Evolutionary conservation across 345 rosid genomes (phyloP).

Genomic region (Barbarea vulgaris): DNA sequence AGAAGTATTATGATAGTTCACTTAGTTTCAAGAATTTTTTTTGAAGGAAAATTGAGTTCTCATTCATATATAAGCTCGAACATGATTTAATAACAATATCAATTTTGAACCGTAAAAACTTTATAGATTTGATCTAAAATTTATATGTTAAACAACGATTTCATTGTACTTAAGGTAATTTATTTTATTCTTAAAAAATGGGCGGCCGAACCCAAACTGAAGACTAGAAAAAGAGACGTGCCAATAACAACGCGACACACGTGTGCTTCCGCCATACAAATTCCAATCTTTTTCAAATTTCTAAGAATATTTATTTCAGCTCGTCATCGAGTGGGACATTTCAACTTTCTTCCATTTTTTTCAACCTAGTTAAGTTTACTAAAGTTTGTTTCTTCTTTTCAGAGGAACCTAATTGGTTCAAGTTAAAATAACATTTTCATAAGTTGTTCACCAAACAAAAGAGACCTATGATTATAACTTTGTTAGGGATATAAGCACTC

Average conservation of each 20-base stretch:
- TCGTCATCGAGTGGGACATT: conserved; percentile 31
- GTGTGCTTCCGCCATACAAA: conserved; percentile 35
- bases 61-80: neutral
- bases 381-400: neutral
- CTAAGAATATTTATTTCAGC: neutral
- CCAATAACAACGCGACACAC: conserved; percentile 1
- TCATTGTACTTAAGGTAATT: neutral
- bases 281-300: neutral
- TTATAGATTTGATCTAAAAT: neutral
- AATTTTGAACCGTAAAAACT: too few relatives aligned
- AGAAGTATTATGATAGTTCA: too few relatives aligned
- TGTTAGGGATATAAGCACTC: neutral
- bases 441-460: conserved; percentile 42
- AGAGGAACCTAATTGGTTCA: conserved; percentile 9
- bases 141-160: neutral
- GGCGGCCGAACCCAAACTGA: conserved; percentile 33
- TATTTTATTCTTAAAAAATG: neutral
- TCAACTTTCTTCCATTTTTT: conserved; percentile 31
- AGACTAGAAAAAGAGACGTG: conserved; percentile 10
- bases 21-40: too few relatives aligned
- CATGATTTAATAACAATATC: too few relatives aligned
- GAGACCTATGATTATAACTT: conserved; percentile 27
- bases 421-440: conserved; percentile 28
- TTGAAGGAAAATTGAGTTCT: too few relatives aligned
- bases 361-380: conserved; percentile 27